Conservation (phyloP, 2,329 filamentous ascomycete species). For the Diaporthe vexans region DNA sequence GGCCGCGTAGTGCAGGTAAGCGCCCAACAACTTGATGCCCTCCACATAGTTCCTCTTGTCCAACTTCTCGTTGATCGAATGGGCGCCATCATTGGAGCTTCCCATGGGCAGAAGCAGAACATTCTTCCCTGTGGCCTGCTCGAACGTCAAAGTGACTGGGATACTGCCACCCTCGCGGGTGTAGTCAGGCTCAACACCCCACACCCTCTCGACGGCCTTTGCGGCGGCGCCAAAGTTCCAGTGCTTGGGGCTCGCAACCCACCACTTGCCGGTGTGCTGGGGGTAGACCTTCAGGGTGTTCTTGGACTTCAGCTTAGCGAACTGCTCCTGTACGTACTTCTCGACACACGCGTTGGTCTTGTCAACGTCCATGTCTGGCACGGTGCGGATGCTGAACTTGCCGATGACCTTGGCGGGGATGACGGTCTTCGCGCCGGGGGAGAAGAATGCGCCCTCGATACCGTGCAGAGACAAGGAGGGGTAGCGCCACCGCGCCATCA, state of each 20-base stretch:
- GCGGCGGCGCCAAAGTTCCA: slow-evolving; percentile 97
- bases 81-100: slow-evolving; percentile 94
- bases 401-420: slow-evolving; percentile 98
- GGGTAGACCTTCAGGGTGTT: slow-evolving; percentile 87
- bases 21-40: slow-evolving; percentile 94
- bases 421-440: slow-evolving; percentile 95
- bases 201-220: slow-evolving; percentile 97
- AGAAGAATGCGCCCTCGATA: slow-evolving; percentile 93
- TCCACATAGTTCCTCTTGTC: slow-evolving; percentile 98
- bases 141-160: slow-evolving; percentile 95
- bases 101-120: slow-evolving; percentile 97
- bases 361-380: slow-evolving; percentile 96
- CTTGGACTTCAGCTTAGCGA: slow-evolving; percentile 90
- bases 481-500: slow-evolving; percentile 97
- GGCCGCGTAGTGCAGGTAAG: slow-evolving; percentile 96
- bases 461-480: slow-evolving; percentile 96
- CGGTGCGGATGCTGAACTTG: slow-evolving; percentile 98
- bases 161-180: slow-evolving; percentile 98
- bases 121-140: slow-evolving; percentile 98
- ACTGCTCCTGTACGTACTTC: slow-evolving; percentile 86
- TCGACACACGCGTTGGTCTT: slow-evolving; percentile 88
- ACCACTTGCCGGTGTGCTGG: slow-evolving; percentile 97
- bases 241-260: slow-evolving; percentile 97
- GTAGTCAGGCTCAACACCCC: slow-evolving; percentile 92
- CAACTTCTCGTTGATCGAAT: slow-evolving; percentile 98